Conservation (phyloP, 805 yeast genomes). For the Cyberlindnera amylophila region DNA sequence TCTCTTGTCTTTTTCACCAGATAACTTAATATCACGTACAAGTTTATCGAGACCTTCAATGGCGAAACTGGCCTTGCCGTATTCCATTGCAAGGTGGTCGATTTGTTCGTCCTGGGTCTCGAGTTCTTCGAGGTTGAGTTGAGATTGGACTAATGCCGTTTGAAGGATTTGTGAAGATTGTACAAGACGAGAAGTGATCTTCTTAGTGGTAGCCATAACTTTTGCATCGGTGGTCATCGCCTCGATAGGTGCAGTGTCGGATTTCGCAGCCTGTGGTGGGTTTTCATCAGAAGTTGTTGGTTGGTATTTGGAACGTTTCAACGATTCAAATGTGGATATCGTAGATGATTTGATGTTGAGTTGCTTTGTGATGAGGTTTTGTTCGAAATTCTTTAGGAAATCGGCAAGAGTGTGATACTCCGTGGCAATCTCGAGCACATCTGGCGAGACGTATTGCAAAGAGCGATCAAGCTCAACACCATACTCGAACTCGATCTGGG, state of each 20-base stretch:
- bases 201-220: conserved; percentile 24
- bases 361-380: conserved; percentile 18
- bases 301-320: conserved; percentile 9
- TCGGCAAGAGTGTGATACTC: conserved; percentile 15
- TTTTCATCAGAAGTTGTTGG: background rate
- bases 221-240: conserved; percentile 19
- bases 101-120: conserved; percentile 23
- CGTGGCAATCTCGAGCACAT: background rate
- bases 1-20: conserved; percentile 22
- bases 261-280: background rate
- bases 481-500: conserved; percentile 20
- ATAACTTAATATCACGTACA: conserved; percentile 24
- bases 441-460: background rate
- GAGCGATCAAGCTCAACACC: conserved; percentile 13
- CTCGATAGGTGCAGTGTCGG: too few species aligned
- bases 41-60: conserved; percentile 22
- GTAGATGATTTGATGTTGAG: conserved; percentile 10
- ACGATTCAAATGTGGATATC: conserved; percentile 3
- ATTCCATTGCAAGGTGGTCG: conserved; percentile 16
- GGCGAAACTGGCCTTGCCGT: conserved; percentile 11
- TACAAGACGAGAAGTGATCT: conserved; percentile 23
- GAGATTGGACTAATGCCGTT: conserved; percentile 24
- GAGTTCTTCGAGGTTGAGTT: conserved; percentile 25
- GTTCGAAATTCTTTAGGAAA: conserved; percentile 17
- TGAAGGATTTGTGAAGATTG: conserved; percentile 26